These are phyloP conservation scores for Kondoa subrosea DNA, from an alignment of 768 basidiomycete genomes.

Conservation along the genomic window DNA sequence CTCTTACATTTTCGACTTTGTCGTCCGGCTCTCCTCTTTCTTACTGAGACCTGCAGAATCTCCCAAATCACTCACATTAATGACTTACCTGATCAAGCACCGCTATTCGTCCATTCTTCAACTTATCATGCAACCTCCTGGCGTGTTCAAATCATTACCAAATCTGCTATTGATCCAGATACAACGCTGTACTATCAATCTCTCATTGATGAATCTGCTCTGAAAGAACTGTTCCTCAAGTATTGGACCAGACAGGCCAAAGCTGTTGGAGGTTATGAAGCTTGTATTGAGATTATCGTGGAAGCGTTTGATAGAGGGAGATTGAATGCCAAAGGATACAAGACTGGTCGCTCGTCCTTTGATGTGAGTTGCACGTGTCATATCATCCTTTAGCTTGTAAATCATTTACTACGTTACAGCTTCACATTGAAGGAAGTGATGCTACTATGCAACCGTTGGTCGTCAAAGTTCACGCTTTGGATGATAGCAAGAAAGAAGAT, in stretches of 20 bases:
- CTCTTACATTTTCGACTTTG: too few relatives aligned
- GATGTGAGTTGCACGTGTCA: neutral
- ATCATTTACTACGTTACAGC: too few relatives aligned
- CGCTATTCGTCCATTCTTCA: neutral
- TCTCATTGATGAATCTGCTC: neutral
- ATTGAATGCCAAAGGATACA: neutral
- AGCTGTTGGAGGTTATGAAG: neutral
- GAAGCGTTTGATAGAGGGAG: neutral
- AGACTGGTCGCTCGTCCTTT: neutral
- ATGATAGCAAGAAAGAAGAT: neutral
- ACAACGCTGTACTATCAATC: neutral
- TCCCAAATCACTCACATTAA: neutral
- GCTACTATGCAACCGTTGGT: too few relatives aligned
- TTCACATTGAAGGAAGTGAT: too few relatives aligned
- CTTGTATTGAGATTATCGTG: neutral
- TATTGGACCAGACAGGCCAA: neutral
- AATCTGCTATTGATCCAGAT: neutral
- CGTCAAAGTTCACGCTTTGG: too few relatives aligned
- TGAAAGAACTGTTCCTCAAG: neutral
- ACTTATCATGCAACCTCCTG: neutral
- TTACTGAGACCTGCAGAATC: neutral
- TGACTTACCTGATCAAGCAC: neutral
- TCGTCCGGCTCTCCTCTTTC: too few relatives aligned
- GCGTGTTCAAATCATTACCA: neutral
- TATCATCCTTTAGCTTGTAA: neutral